Percentiles rank a stretch among this genome's conserved stretches.
phyloP scores from a whole-genome alignment of 2,329 filamentous ascomycete species.

The Stachybotrys elegans region DNA sequence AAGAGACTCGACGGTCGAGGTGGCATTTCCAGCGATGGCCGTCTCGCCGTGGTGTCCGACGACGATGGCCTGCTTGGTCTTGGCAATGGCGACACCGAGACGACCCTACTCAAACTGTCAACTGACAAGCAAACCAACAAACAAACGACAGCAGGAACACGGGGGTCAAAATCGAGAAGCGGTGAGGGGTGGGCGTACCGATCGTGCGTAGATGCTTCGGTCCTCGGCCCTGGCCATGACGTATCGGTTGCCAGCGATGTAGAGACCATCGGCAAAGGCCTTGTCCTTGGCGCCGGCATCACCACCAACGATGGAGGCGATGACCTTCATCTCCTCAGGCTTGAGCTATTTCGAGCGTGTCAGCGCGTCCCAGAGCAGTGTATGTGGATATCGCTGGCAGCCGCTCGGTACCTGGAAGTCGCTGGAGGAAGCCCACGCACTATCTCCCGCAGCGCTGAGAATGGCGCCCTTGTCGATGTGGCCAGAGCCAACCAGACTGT shows the following conservation, averaged over 20 bases:
- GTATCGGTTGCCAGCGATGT: conserved; percentile 73
- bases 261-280: conserved; percentile 67
- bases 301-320: conserved; percentile 47
- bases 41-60: conserved; percentile 79
- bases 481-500: conserved; percentile 72
- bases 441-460: conserved; percentile 75
- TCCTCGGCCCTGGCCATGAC: conserved; percentile 73
- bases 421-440: conserved; percentile 67
- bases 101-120: no score
- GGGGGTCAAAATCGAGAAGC: no score
- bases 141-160: no score
- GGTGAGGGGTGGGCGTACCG: conserved; percentile 61
- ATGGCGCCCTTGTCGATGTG: conserved; percentile 83
- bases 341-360: conserved; percentile 22
- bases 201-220: conserved; percentile 77
- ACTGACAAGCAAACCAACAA: no score
- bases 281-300: conserved; percentile 50
- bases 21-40: conserved; percentile 68
- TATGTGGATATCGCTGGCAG: not conserved
- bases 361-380: conserved; percentile 5
- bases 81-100: conserved; percentile 75
- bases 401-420: conserved; percentile 63
- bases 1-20: conserved; percentile 74
- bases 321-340: conserved; percentile 53
- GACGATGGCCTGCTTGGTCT: conserved; percentile 85